Conservation (phyloP, 1,284 basidiomycete species). For the Somion occarium region DNA sequence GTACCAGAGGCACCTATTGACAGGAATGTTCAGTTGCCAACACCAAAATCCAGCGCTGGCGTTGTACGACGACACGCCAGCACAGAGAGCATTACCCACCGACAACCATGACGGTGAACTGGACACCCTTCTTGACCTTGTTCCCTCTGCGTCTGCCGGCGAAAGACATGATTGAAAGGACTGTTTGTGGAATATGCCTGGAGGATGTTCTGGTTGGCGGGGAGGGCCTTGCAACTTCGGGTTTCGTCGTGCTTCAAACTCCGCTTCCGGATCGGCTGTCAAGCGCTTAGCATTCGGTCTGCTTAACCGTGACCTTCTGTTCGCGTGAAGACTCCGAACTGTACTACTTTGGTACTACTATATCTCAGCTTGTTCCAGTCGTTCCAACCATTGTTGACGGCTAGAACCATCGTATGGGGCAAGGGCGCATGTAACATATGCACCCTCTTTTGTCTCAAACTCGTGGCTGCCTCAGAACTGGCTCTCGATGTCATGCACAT, state of each 20-base stretch:
- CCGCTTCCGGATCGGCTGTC: conserved; percentile 11
- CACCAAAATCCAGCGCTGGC: conserved; percentile 5
- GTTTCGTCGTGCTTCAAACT: conserved; percentile 12
- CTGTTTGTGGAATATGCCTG: conserved; percentile 24
- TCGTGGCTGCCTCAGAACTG: background rate
- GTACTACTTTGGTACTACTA: no score
- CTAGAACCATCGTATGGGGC: no score
- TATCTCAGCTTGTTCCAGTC: no score
- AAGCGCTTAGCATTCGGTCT: no score
- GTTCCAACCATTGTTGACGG: no score
- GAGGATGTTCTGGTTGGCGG: conserved; percentile 13
- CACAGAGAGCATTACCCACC: conserved; percentile 49
- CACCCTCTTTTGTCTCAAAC: background rate
- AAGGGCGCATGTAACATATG: background rate
- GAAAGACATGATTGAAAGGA: conserved; percentile 61
- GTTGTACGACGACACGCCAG: conserved; percentile 13
- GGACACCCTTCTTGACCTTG: conserved; percentile 96
- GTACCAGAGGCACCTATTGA: conserved; percentile 87
- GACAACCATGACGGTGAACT: conserved; percentile 70
- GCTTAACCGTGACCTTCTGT: no score
- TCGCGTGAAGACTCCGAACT: no score
- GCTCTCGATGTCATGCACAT: background rate
- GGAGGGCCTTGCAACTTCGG: conserved; percentile 3
- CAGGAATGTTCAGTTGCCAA: conserved; percentile 16
- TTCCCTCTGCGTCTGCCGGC: conserved; percentile 86